These are phyloP conservation scores for Annulohypoxylon stygium DNA, from an alignment of 495 filamentous ascomycete genomes.

Conservation along the genomic window DNA sequence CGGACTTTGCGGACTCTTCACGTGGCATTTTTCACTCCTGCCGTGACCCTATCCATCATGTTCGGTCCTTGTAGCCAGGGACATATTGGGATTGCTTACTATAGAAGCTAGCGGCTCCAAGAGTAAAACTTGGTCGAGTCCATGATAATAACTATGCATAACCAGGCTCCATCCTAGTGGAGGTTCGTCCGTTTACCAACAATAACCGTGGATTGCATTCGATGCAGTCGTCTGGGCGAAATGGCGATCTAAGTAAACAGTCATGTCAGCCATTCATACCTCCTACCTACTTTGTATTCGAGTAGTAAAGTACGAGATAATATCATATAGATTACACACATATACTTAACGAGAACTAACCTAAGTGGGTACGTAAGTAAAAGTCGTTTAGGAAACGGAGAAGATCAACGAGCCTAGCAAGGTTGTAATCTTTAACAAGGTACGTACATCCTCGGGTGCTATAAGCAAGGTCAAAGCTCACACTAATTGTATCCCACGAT, in stretches of 20 bases:
- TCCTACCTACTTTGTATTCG: too few relatives aligned
- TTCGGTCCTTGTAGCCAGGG: not conserved
- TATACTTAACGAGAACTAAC: too few relatives aligned
- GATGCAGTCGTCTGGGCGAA: too few relatives aligned
- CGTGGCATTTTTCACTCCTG: constrained; percentile 6
- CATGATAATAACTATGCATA: not conserved
- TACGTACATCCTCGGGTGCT: not conserved
- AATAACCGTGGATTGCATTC: not conserved
- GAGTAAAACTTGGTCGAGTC: not conserved
- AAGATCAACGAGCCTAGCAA: constrained; percentile 3
- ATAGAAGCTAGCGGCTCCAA: not conserved
- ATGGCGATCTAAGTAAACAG: not conserved
- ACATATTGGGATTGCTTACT: constrained; percentile 34
- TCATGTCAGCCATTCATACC: not conserved
- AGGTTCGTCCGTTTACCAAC: not conserved
- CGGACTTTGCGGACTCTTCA: not conserved
- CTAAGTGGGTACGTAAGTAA: not conserved
- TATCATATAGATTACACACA: too few relatives aligned
- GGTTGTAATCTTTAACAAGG: constrained; percentile 2
- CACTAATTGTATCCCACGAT: constrained; percentile 27
- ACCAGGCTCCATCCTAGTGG: not conserved
- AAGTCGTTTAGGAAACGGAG: not conserved
- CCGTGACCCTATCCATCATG: constrained; percentile 7
- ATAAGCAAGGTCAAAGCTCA: constrained; percentile 25
- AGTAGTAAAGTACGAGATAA: too few relatives aligned